Percentiles rank a stretch among this genome's conserved stretches.
Evolutionary conservation across 345 rosid species (phyloP).

Genomic region (Populus nigra): DNA sequence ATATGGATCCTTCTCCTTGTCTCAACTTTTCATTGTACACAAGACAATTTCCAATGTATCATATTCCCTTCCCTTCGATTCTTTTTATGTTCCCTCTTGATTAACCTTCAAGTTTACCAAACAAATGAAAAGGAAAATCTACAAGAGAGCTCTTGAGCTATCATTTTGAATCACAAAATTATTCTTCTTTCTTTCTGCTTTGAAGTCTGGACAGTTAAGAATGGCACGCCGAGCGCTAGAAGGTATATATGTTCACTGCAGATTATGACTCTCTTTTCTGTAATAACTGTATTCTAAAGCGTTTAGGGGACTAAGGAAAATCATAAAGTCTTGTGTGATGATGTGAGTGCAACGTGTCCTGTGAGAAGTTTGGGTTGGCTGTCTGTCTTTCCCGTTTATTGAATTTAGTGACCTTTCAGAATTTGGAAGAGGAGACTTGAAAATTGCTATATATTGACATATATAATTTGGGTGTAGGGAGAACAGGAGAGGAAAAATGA

Average conservation of each 20-base stretch:
- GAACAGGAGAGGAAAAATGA: neutral
- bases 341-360: neutral
- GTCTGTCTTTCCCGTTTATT: neutral
- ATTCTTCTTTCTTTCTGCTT: neutral
- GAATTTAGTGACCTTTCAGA: neutral
- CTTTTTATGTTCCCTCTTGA: neutral
- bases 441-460: neutral
- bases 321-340: neutral
- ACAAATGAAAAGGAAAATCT: neutral
- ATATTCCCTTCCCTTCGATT: neutral
- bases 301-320: neutral
- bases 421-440: neutral
- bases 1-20: neutral
- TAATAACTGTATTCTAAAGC: neutral
- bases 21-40: neutral
- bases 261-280: neutral
- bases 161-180: neutral
- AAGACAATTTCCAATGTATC: neutral
- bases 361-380: neutral
- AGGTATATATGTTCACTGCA: neutral
- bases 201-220: neutral
- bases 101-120: neutral
- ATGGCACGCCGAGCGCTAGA: slow-evolving; percentile 7
- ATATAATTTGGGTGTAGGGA: neutral
- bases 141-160: neutral